These are phyloP conservation scores for Tylopilus balloui DNA, from an alignment of 768 basidiomycete genomes.

Conservation along the genomic window DNA sequence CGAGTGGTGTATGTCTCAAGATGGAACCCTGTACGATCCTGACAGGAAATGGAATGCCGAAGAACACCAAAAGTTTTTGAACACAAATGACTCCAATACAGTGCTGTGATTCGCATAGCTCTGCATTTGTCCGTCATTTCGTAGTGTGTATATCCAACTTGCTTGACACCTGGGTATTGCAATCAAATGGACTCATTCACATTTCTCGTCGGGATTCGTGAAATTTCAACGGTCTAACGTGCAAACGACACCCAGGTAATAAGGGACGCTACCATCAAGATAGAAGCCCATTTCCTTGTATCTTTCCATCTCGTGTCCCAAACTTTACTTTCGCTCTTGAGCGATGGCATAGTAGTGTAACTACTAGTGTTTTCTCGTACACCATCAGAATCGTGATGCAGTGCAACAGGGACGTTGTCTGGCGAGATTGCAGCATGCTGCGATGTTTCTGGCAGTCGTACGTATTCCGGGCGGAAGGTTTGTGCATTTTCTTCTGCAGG, in stretches of 20 bases:
- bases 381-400: background rate
- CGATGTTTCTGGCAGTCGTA: background rate
- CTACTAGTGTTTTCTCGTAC: background rate
- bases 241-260: slow-evolving; percentile 28
- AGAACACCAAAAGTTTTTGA: slow-evolving; percentile 1
- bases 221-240: slow-evolving; percentile 9
- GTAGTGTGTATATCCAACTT: background rate
- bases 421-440: background rate
- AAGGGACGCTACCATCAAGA: slow-evolving; percentile 23
- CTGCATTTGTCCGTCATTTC: background rate
- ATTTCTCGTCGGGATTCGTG: background rate
- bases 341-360: background rate
- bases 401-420: background rate
- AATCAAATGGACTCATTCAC: background rate
- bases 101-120: background rate
- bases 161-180: background rate
- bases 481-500: slow-evolving; percentile 1
- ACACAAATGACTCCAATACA: no score
- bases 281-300: slow-evolving; percentile 28
- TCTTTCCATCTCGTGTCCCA: slow-evolving; percentile 23
- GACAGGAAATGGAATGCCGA: slow-evolving; percentile 25
- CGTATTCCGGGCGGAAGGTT: background rate
- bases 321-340: background rate
- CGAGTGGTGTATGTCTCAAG: slow-evolving; percentile 56
- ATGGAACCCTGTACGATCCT: slow-evolving; percentile 44